phyloP scores from a whole-genome alignment of 225 moss, liverwort and hornwort species.

The Physcomitrellopsis africana region DNA sequence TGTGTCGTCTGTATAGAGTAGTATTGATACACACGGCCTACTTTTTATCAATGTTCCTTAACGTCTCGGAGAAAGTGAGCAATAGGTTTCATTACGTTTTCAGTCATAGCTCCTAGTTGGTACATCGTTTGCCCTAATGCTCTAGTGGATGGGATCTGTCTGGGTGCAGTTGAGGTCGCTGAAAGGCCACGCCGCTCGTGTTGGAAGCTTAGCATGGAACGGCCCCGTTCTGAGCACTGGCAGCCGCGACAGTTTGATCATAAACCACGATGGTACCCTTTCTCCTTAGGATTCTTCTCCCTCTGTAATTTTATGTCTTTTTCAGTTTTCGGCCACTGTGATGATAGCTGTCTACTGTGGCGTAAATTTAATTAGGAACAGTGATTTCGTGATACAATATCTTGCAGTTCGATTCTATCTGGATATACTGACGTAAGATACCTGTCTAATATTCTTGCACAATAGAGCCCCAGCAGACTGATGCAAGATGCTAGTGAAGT shows the following conservation, averaged over 20 bases:
- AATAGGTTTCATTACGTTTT: not conserved
- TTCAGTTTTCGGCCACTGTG: too few relatives aligned
- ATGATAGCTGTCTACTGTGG: not conserved
- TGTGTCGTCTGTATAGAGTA: not conserved
- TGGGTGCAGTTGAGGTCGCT: constrained; percentile 69
- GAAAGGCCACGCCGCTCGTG: constrained; percentile 87
- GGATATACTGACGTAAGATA: too few relatives aligned
- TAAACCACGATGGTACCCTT: constrained; percentile 85
- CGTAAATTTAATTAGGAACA: not conserved
- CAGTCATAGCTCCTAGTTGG: too few relatives aligned
- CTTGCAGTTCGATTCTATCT: too few relatives aligned
- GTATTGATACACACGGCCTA: not conserved
- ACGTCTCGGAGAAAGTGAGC: not conserved
- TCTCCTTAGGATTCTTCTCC: too few relatives aligned
- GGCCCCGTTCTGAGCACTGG: constrained; percentile 84
- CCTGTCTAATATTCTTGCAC: too few relatives aligned
- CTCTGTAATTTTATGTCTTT: not conserved
- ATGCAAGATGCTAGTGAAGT: not conserved
- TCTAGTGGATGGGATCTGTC: not conserved
- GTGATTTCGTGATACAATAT: too few relatives aligned
- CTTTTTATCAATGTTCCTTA: not conserved
- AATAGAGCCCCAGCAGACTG: not conserved
- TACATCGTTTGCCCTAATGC: not conserved
- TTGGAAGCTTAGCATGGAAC: constrained; percentile 95
- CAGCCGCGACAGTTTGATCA: constrained; percentile 81